These are phyloP conservation scores for Eimeria praecox DNA, from an alignment of 169 alveolate genomes.

Conservation along the genomic window DNA sequence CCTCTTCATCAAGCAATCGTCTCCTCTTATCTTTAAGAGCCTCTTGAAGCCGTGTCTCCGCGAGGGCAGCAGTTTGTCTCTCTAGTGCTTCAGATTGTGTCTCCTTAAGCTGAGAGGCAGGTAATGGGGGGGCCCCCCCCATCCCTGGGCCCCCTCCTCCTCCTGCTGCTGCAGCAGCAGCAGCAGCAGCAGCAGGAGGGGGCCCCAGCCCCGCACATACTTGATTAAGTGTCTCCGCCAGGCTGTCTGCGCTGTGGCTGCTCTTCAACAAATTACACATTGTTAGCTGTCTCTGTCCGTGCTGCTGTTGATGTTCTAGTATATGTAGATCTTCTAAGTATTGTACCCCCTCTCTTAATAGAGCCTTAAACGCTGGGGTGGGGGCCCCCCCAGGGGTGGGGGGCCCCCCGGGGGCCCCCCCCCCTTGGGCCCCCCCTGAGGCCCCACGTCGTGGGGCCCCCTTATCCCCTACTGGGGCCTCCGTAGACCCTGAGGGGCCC, in stretches of 20 bases:
- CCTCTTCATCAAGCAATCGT: neutral
- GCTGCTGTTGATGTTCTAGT: conserved; percentile 44
- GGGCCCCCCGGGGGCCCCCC: conserved; percentile 17
- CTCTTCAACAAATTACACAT: neutral
- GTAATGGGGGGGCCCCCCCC: neutral
- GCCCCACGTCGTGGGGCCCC: neutral
- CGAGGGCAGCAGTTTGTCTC: neutral
- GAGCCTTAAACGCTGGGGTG: neutral
- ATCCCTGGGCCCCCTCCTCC: too few relatives aligned
- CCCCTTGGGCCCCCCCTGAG: too few relatives aligned
- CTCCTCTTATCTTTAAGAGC: neutral
- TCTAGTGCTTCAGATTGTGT: neutral
- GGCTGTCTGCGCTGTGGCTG: neutral
- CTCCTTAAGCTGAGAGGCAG: neutral
- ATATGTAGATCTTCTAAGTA: conserved; percentile 33
- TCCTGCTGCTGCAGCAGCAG: too few relatives aligned
- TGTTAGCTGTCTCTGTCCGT: conserved; percentile 11
- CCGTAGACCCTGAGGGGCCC: too few relatives aligned
- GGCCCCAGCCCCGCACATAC: conserved; percentile 39
- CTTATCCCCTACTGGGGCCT: conserved; percentile 2
- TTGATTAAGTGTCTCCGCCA: conserved; percentile 7
- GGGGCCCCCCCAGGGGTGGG: neutral
- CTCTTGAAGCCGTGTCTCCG: neutral
- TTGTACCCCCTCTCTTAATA: neutral
- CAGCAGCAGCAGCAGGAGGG: too few relatives aligned